These are phyloP conservation scores for Mytilinidion resinicola DNA, from an alignment of 495 filamentous ascomycete genomes.

Conservation along the genomic window DNA sequence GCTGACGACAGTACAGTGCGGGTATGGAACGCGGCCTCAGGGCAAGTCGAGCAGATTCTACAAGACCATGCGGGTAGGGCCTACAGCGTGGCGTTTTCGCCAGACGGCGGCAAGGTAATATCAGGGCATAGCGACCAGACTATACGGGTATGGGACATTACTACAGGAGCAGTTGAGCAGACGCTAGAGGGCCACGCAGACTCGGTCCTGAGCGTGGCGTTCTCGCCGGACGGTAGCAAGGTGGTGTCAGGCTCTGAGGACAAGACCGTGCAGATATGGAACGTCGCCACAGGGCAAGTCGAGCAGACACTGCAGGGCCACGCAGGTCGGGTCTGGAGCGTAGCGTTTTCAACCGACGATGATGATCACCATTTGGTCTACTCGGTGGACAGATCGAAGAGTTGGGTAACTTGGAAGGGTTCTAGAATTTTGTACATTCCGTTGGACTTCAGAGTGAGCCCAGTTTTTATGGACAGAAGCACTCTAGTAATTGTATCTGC, in stretches of 20 bases:
- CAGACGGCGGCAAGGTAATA: background rate
- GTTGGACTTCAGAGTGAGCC: too few species aligned
- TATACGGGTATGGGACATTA: background rate
- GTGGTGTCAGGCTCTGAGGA: background rate
- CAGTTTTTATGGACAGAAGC: too few species aligned
- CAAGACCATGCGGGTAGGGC: background rate
- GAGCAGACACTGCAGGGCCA: background rate
- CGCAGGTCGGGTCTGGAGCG: background rate
- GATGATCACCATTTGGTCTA: too few species aligned
- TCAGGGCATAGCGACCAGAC: background rate
- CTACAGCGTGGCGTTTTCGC: background rate
- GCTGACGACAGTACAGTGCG: background rate
- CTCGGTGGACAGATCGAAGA: too few species aligned
- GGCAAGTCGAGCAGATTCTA: background rate
- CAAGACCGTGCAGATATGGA: background rate
- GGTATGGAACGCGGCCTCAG: background rate
- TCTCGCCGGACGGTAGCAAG: background rate
- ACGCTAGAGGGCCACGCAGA: background rate
- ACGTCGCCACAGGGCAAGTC: background rate
- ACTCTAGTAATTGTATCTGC: too few species aligned
- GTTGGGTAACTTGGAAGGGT: too few species aligned
- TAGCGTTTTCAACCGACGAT: too few species aligned
- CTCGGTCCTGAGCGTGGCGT: background rate
- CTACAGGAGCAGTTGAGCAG: background rate
- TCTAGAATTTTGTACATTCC: too few species aligned